Evolutionary conservation across 768 basidiomycete species (phyloP), one percentile per base, ranked within the genome.

Genomic region (Leccinum olivaceopallidum): DNA sequence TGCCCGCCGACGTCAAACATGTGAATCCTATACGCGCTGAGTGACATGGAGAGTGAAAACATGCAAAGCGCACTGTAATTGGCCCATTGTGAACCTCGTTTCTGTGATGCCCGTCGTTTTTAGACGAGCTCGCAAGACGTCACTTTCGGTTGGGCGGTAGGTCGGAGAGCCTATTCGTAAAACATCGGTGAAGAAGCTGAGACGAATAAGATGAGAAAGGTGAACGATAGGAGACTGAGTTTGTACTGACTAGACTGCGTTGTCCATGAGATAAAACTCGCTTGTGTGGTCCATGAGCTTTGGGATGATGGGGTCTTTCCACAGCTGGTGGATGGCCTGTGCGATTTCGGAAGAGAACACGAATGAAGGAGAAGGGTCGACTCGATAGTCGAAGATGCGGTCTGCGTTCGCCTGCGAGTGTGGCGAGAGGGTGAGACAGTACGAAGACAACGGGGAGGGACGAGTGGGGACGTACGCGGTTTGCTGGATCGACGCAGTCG

Each of bases 241-340:
- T 13, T 9, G 26, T 12, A 83, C 90, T 70, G 66, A 93, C 92
- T 96, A 96, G 49, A 81, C 80, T 0, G 95, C 95, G n/a, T 86
- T 91, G 71, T 97, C 95, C 93, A 95, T 96, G 14, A 97, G 79
- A 70, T 96, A 95, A 68, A 96, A 96, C 57, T 94, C 88, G 70
- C 79, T 85, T 22, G 79, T 77, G 63, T 87, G 85, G 34, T 83
- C 81, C 80, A 84, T 80, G 10, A 84, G 69, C 10, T 73, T 72
- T 4, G 69, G 59, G 1, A 86, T 83, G 56, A 88, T 81, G 12
- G 86, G 84, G 69, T 92, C 89, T 57, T 85, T 81, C 86, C 87
- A 88, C 2, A 91, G 74, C 49, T 89, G 77, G 60, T 83, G 78
- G 47, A 91, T 88, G 7, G 89, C 87, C 30, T 83, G 78, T 2